phyloP scores from a whole-genome alignment of 176 grass and related monocot species.

The Rhynchospora pubera region DNA sequence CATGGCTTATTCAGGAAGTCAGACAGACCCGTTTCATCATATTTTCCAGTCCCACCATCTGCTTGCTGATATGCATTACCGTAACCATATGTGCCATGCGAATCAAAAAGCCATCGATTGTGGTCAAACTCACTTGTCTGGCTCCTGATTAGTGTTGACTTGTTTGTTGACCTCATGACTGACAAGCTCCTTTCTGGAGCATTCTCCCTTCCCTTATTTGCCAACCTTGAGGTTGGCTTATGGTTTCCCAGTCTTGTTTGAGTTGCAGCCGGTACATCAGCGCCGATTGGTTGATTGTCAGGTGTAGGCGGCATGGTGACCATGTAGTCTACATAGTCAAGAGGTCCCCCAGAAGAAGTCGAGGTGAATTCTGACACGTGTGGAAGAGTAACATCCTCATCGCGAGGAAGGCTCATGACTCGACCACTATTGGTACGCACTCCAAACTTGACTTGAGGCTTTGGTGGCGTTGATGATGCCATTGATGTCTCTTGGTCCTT shows the following conservation, averaged over 20 bases:
- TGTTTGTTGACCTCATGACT: neutral
- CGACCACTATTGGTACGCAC: conserved; percentile 36
- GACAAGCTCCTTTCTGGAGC: conserved; percentile 18
- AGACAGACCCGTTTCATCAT: neutral
- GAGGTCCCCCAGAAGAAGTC: conserved; percentile 34
- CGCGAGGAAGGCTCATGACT: conserved; percentile 30
- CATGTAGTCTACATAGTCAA: conserved; percentile 64
- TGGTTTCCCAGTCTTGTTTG: conserved; percentile 32
- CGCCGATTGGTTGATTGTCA: conserved; percentile 61
- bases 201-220: conserved; percentile 15
- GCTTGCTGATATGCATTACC: conserved; percentile 33
- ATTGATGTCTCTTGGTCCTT: neutral
- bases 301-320: conserved; percentile 85
- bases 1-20: conserved; percentile 38
- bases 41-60: conserved; percentile 5
- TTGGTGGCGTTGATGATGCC: conserved; percentile 26
- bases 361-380: conserved; percentile 10
- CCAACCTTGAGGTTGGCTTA: conserved; percentile 27
- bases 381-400: conserved; percentile 32
- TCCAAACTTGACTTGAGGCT: conserved; percentile 33
- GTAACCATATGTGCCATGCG: conserved; percentile 33
- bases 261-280: neutral
- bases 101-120: conserved; percentile 43
- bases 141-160: conserved; percentile 28
- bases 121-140: conserved; percentile 40